These are phyloP conservation scores for Nymphaea colorata DNA, from an alignment of 164 flowering plant species.

Conservation along the genomic window DNA sequence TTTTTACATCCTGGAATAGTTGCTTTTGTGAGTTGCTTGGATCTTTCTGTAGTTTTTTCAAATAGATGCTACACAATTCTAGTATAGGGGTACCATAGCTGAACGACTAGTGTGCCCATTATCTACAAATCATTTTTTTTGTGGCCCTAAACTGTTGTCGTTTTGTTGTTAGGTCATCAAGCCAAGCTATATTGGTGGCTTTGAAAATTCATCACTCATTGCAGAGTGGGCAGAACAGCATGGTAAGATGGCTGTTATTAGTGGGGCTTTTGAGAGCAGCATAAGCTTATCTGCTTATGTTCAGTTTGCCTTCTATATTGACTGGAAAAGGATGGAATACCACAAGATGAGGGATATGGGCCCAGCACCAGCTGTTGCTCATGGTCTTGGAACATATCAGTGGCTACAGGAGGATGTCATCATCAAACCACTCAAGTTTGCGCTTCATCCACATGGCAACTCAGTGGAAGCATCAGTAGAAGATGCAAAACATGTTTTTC, in stretches of 20 bases:
- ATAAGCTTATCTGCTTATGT: slow-evolving; percentile 63
- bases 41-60: no score
- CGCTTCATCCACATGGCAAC: slow-evolving; percentile 26
- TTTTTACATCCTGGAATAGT: slow-evolving; percentile 63
- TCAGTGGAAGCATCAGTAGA: slow-evolving; percentile 57
- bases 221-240: slow-evolving; percentile 82
- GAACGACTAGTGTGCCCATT: no score
- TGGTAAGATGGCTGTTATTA: slow-evolving; percentile 75
- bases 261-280: slow-evolving; percentile 84
- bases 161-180: slow-evolving; percentile 58
- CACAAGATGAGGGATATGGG: slow-evolving; percentile 26
- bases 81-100: no score
- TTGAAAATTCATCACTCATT: slow-evolving; percentile 69
- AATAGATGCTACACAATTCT: no score
- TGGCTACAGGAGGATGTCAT: slow-evolving; percentile 87
- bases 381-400: slow-evolving; percentile 89
- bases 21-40: slow-evolving; percentile 58
- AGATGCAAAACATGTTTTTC: slow-evolving; percentile 46
- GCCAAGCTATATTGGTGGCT: slow-evolving; percentile 90
- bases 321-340: slow-evolving; percentile 35
- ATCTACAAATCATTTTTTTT: no score
- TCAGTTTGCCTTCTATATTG: slow-evolving; percentile 57
- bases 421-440: slow-evolving; percentile 28
- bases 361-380: slow-evolving; percentile 37
- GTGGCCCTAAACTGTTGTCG: not conserved